Evolutionary conservation across 2,329 filamentous ascomycete genomes (phyloP).

Genomic region (Alternaria solani): DNA sequence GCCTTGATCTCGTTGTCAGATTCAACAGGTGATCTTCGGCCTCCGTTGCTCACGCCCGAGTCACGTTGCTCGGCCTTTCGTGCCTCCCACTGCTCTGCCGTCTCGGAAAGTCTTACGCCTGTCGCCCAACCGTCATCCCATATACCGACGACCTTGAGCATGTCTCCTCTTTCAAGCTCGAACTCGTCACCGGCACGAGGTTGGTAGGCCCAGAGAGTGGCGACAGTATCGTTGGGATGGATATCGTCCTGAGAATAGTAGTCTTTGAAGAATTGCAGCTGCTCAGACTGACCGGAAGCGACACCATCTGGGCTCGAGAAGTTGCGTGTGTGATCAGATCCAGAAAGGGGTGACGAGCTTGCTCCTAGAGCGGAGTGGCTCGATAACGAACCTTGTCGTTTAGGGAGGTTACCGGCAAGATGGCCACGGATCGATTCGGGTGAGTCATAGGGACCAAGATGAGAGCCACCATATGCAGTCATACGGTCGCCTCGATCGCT

Average conservation of each 20-base stretch:
- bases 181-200: constrained; percentile 94
- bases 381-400: constrained; percentile 87
- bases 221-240: constrained; percentile 86
- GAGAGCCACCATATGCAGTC: constrained; percentile 33
- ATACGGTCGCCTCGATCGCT: constrained; percentile 45
- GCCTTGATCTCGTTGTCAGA: constrained; percentile 87
- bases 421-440: constrained; percentile 68
- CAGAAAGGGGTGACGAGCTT: constrained; percentile 73
- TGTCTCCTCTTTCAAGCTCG: constrained; percentile 89
- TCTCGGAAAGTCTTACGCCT: constrained; percentile 81
- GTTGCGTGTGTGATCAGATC: constrained; percentile 60
- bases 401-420: constrained; percentile 57
- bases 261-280: constrained; percentile 95
- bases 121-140: constrained; percentile 99
- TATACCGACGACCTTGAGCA: constrained; percentile 97
- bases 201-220: constrained; percentile 95
- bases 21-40: constrained; percentile 50
- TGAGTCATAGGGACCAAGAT: constrained; percentile 60
- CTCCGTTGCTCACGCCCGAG: constrained; percentile 88
- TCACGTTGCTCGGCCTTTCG: constrained; percentile 82
- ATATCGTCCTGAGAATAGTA: constrained; percentile 99
- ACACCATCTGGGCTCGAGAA: constrained; percentile 86
- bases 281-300: constrained; percentile 91
- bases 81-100: constrained; percentile 87
- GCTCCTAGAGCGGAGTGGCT: constrained; percentile 78